A percentile compares a stretch with the other conserved stretches of the same genome.
Conservation (phyloP, 2,329 filamentous ascomycete genomes). For the Salinomyces thailandicus region DNA sequence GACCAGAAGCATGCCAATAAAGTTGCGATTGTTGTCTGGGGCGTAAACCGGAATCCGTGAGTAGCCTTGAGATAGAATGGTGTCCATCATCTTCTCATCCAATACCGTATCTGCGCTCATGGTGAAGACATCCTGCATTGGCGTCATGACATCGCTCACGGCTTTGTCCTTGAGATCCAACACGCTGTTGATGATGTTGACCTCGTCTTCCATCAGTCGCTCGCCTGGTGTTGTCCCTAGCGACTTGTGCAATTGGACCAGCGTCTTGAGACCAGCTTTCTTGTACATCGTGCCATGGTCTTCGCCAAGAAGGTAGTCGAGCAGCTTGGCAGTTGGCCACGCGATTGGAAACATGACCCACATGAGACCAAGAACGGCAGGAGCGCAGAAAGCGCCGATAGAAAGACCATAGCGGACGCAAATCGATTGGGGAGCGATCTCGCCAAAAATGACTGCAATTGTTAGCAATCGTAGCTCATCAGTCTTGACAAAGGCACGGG, state of each 20-base stretch:
- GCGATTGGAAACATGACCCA: slow-evolving; percentile 81
- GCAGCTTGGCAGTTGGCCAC: slow-evolving; percentile 90
- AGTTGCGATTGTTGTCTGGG: slow-evolving; percentile 72
- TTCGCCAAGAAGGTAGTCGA: slow-evolving; percentile 85
- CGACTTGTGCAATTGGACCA: slow-evolving; percentile 89
- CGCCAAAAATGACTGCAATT: slow-evolving; percentile 84
- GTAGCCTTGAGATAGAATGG: slow-evolving; percentile 85
- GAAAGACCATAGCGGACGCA: slow-evolving; percentile 93
- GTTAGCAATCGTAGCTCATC: not conserved
- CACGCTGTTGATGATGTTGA: slow-evolving; percentile 96
- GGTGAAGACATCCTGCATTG: slow-evolving; percentile 93
- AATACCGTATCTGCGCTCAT: slow-evolving; percentile 92
- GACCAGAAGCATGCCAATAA: slow-evolving; percentile 93
- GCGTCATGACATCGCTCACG: slow-evolving; percentile 94
- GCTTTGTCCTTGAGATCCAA: slow-evolving; percentile 93
- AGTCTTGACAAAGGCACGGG: too few species aligned
- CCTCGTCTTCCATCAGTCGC: slow-evolving; percentile 89
- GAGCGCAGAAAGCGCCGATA: slow-evolving; percentile 89
- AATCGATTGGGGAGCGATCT: slow-evolving; percentile 89
- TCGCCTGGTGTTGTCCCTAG: slow-evolving; percentile 73
- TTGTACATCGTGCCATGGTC: slow-evolving; percentile 97
- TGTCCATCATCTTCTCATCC: slow-evolving; percentile 89
- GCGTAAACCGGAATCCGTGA: slow-evolving; percentile 92
- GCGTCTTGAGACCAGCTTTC: slow-evolving; percentile 90
- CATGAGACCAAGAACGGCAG: slow-evolving; percentile 80